Evolutionary conservation across 2,329 filamentous ascomycete genomes (phyloP).

Genomic region (Alternaria infectoria): DNA sequence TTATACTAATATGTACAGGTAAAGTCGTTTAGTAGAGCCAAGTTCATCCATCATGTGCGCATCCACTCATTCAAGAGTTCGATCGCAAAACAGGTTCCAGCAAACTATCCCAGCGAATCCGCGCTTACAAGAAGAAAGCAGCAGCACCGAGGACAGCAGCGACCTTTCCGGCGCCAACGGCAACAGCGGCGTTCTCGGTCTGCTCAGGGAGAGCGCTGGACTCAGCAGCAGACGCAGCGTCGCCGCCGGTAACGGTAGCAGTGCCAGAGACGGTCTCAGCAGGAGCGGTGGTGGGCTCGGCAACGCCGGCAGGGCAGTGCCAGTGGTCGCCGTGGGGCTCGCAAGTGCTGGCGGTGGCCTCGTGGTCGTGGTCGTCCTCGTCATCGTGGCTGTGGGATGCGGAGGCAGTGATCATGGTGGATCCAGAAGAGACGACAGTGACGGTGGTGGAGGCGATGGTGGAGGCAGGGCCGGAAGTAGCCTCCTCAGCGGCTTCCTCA

Average conservation of each 20-base stretch:
- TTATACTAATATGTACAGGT: background rate
- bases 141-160: conserved; percentile 7
- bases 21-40: background rate
- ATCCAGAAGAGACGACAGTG: conserved; percentile 4
- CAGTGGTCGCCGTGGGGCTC: conserved; percentile 37
- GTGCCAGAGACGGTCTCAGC: conserved; percentile 1
- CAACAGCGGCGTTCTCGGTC: conserved; percentile 7
- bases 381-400: conserved; percentile 17
- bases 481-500: conserved; percentile 1
- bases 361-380: conserved; percentile 30
- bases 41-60: background rate
- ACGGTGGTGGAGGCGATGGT: background rate
- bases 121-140: conserved; percentile 7
- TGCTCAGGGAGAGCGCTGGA: conserved; percentile 12
- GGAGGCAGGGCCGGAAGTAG: background rate
- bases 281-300: conserved; percentile 29
- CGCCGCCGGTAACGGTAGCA: conserved; percentile 8
- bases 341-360: conserved; percentile 34
- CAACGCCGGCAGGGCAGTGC: conserved; percentile 36
- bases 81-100: background rate
- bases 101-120: background rate
- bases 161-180: background rate
- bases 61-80: background rate
- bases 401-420: background rate
- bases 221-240: conserved; percentile 2